Conservation (phyloP, 345 rosid species). For the Bretschneidera sinensis region DNA sequence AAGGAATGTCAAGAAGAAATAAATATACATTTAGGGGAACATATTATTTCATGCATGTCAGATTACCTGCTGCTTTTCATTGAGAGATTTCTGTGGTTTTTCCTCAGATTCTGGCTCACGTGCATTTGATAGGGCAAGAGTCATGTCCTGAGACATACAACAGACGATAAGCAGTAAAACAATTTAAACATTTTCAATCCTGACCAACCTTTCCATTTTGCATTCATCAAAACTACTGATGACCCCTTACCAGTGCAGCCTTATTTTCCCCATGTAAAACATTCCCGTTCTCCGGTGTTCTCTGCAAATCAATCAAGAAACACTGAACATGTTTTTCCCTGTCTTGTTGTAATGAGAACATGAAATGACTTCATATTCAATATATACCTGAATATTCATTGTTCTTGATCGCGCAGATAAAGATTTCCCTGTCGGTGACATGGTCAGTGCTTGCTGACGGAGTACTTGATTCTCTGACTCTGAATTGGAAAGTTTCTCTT, state of each 20-base stretch:
- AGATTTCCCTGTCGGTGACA: slow-evolving; percentile 89
- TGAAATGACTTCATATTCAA: slow-evolving; percentile 1
- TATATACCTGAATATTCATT: slow-evolving; percentile 61
- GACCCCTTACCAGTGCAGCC: slow-evolving; percentile 48
- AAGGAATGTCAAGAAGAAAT: slow-evolving; percentile 4
- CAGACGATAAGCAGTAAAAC: slow-evolving; percentile 14
- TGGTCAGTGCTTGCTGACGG: slow-evolving; percentile 90
- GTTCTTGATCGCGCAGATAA: slow-evolving; percentile 65
- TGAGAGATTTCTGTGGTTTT: slow-evolving; percentile 91
- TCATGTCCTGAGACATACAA: slow-evolving; percentile 48
- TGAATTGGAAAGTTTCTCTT: slow-evolving; percentile 92
- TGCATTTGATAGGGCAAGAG: slow-evolving; percentile 42
- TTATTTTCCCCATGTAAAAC: slow-evolving; percentile 64
- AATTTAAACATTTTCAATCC: slow-evolving; percentile 9
- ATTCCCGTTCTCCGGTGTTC: slow-evolving; percentile 84
- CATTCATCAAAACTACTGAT: slow-evolving; percentile 4
- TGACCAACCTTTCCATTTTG: neutral
- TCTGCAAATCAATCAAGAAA: slow-evolving; percentile 47
- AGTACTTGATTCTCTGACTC: slow-evolving; percentile 99
- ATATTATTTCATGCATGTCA: slow-evolving; percentile 2
- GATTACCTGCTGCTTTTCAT: slow-evolving; percentile 93
- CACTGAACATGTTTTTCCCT: slow-evolving; percentile 14
- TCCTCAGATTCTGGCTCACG: slow-evolving; percentile 98
- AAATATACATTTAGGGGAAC: slow-evolving; percentile 3
- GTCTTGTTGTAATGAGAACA: neutral